Conservation (phyloP, 305 asterid genomes). For the Fraxinus angustifolia region DNA sequence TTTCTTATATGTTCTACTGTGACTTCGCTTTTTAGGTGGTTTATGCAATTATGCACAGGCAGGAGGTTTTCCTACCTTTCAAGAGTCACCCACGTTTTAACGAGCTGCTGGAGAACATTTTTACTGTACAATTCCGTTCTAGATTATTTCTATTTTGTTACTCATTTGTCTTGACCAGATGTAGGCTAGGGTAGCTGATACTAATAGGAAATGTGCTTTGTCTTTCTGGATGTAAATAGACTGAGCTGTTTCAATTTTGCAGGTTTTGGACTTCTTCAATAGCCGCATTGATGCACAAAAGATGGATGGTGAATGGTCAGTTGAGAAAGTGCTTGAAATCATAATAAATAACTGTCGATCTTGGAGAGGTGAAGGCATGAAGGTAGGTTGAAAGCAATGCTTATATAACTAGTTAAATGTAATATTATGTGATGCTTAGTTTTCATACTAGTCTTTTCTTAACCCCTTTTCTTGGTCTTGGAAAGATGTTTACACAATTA, state of each 20-base stretch:
- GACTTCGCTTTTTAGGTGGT: constrained; percentile 61
- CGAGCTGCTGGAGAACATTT: constrained; percentile 90
- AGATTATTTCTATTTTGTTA: constrained; percentile 6
- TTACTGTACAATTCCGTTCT: constrained; percentile 47
- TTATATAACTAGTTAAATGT: background rate
- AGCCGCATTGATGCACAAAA: constrained; percentile 74
- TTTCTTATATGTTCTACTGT: constrained; percentile 16
- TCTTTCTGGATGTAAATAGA: background rate
- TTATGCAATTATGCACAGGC: constrained; percentile 97
- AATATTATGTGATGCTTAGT: background rate
- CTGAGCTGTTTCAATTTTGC: constrained; percentile 20
- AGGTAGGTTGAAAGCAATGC: constrained; percentile 66
- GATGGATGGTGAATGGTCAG: constrained; percentile 85
- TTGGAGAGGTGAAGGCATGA: constrained; percentile 99
- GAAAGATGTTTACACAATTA: constrained; percentile 76
- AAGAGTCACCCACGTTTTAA: constrained; percentile 90
- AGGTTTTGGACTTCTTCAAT: constrained; percentile 93
- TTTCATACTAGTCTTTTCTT: background rate
- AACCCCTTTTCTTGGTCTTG: constrained; percentile 11
- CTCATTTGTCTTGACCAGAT: background rate
- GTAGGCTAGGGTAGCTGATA: constrained; percentile 6
- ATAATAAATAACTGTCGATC: constrained; percentile 70
- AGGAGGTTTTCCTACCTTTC: constrained; percentile 94
- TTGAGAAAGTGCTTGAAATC: constrained; percentile 86
- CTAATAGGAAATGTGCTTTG: constrained; percentile 8